Percentiles rank a stretch among this genome's conserved stretches.
Evolutionary conservation across 495 filamentous ascomycete species (phyloP).

Genomic region (Penicillium herquei): DNA sequence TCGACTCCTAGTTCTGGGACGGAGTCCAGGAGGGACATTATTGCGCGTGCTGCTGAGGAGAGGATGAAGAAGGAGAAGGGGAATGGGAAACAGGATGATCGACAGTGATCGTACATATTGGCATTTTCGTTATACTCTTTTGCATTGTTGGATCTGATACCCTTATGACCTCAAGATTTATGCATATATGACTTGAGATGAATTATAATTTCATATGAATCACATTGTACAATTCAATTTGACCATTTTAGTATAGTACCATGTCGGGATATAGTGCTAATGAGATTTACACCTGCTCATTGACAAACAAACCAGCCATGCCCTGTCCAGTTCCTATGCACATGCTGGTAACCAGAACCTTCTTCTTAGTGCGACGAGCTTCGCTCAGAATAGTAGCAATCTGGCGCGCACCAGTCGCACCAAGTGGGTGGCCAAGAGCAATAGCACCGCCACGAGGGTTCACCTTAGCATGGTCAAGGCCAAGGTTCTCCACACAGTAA

Average conservation of each 20-base stretch:
- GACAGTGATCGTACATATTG: neutral
- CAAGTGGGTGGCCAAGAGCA: slow-evolving; percentile 81
- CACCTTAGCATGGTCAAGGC: slow-evolving; percentile 79
- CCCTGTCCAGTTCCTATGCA: slow-evolving; percentile 82
- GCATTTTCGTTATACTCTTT: neutral
- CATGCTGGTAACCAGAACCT: slow-evolving; percentile 82
- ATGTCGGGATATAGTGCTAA: neutral
- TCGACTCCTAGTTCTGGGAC: slow-evolving; percentile 19
- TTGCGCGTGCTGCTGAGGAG: slow-evolving; percentile 75
- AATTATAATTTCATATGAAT: neutral
- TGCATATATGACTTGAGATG: neutral
- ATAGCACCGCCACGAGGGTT: slow-evolving; percentile 83
- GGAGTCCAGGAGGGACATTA: slow-evolving; percentile 62
- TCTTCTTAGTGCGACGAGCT: slow-evolving; percentile 74
- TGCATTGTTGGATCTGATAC: slow-evolving; percentile 2
- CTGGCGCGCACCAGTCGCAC: slow-evolving; percentile 75
- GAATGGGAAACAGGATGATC: slow-evolving; percentile 31
- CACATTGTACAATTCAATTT: neutral
- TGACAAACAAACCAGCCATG: slow-evolving; percentile 84
- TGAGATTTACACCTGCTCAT: slow-evolving; percentile 58
- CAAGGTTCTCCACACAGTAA: slow-evolving; percentile 78
- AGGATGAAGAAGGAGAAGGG: slow-evolving; percentile 58
- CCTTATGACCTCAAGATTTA: neutral
- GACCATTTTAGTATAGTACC: neutral
- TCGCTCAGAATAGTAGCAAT: slow-evolving; percentile 84